phyloP scores from a whole-genome alignment of 176 grass and related monocot genomes.

The Rhipidocladum racemiflorum region DNA sequence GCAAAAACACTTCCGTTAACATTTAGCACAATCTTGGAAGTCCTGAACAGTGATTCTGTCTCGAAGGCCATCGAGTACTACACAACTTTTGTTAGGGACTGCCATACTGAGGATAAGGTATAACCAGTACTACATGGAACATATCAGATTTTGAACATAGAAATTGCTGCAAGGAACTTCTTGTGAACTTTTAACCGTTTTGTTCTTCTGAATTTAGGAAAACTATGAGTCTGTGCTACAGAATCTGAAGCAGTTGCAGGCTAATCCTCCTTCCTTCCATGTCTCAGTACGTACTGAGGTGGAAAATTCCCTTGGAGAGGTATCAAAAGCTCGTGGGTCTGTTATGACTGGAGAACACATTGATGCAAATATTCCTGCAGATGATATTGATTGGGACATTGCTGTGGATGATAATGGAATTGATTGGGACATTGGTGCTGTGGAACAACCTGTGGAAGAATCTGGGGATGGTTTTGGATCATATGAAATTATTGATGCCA shows the following conservation, averaged over 20 bases:
- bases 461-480: slow-evolving; percentile 57
- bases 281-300: slow-evolving; percentile 69
- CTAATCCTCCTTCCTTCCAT: slow-evolving; percentile 67
- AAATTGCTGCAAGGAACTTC: slow-evolving; percentile 4
- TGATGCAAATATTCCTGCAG: slow-evolving; percentile 37
- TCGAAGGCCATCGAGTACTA: slow-evolving; percentile 73
- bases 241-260: slow-evolving; percentile 59
- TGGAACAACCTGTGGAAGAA: slow-evolving; percentile 67
- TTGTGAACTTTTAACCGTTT: slow-evolving; percentile 20
- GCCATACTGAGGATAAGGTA: slow-evolving; percentile 92
- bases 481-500: slow-evolving; percentile 81
- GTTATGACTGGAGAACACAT: slow-evolving; percentile 22
- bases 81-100: slow-evolving; percentile 70
- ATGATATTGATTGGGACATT: slow-evolving; percentile 93
- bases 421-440: slow-evolving; percentile 81
- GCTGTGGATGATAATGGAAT: slow-evolving; percentile 78
- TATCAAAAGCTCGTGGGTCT: slow-evolving; percentile 36
- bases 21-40: slow-evolving; percentile 76
- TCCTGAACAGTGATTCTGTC: slow-evolving; percentile 63
- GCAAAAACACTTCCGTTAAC: slow-evolving; percentile 73
- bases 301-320: slow-evolving; percentile 50
- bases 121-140: neutral
- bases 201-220: slow-evolving; percentile 57
- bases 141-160: neutral
- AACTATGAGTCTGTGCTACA: slow-evolving; percentile 39